Evolutionary conservation across 2,329 filamentous ascomycete species (phyloP), one percentile per base, ranked within the genome.

Genomic region (Chrysosporium queenslandicum): DNA sequence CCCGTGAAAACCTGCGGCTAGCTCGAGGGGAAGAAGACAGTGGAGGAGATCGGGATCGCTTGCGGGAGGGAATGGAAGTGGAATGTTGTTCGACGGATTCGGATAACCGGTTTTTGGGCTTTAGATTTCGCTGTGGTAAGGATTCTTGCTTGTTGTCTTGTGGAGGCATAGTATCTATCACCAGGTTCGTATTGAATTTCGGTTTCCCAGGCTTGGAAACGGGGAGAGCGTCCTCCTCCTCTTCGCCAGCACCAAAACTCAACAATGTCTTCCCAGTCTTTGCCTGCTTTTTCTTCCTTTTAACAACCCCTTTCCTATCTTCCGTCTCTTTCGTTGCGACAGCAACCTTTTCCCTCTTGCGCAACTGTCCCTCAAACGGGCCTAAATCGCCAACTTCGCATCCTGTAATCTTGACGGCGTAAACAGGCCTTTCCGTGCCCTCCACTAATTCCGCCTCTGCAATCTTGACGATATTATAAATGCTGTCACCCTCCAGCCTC

Each of bases 381-480:
- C 73, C 73, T 52, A 74, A 55, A 56, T 74, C 72, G 27, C 70
- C 65, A 11, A 75, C 65, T 54, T 75, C 71, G 34, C 68, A 71
- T 12, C 66, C 68, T 0, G 67, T 69, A 50, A 98, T 83, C 67
- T 83, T 89, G 32, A 88, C 80, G 0, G 91, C 85, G 66, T 95
- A 98, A 46, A 94, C 70, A 1, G 91, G 91, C 56, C 88, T 78
- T 58, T 97, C 91, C 5, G 80, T 83, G 14, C 82, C 84, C 51
- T 87, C 83, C 23, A 84, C 80, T 16, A 94, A 73, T 64, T 97
- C 92, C 0, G 80, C 81, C 65, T 97, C 90, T 18, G 86, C 89
- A 76, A 97, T 95, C 70, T 90, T 94, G 64, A 90, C 83, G 63
- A 98, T 68, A 67, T 96, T 97, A 72, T 94, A 98, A 52, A 98